Evolutionary conservation across 108 stramenopile species (phyloP), one percentile per base, ranked within the genome.

Genomic region (Cylindrotheca closterium): DNA sequence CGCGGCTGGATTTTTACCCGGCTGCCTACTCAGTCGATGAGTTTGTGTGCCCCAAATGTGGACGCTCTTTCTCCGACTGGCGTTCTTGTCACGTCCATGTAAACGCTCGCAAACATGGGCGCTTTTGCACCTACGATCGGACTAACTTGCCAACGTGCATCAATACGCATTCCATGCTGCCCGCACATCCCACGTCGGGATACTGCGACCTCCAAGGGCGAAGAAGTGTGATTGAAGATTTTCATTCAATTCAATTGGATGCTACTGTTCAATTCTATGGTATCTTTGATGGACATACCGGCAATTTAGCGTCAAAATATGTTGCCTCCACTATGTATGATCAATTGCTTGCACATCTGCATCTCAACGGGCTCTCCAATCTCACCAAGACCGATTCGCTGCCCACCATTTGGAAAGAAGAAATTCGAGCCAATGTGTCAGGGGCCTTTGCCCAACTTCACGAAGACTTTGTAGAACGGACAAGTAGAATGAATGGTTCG

Each of bases 191-290:
- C 4, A 79, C 71, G 7, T 87, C 82, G 10, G 92, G 92, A 3
- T 91, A 88, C 61, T 94, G 89, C 52, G 92, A 94, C 57, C 77
- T 94, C 46, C 89, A 91, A 78, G 92, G 92, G 21, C 70, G 89
- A 28, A 60, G 88, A 53, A 61, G 58, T n/a, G 79, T 84, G 8
- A 92, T 96, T 30, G 95, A 98, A 80, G 97, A 98, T 63, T 95
- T 95, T 34, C 97, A 97, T 63, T 74, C 91, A 25, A 85, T 96
- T 22, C 83, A 92, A 32, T 70, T 92, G 37, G 59, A 75, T 24
- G 58, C 55, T 8, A 75, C 81, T 33, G 81, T 88, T 45, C 84
- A 87, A 60, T 94, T 91, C 56, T 95, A 86, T 68, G 96, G 93
- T 24, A 81, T 94, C 2, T 87, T 86, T 53, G 85, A 88, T 70